Base-by-base conservation (phyloP, 2,329 filamentous ascomycete species). In the Botryotinia convoluta region DNA sequence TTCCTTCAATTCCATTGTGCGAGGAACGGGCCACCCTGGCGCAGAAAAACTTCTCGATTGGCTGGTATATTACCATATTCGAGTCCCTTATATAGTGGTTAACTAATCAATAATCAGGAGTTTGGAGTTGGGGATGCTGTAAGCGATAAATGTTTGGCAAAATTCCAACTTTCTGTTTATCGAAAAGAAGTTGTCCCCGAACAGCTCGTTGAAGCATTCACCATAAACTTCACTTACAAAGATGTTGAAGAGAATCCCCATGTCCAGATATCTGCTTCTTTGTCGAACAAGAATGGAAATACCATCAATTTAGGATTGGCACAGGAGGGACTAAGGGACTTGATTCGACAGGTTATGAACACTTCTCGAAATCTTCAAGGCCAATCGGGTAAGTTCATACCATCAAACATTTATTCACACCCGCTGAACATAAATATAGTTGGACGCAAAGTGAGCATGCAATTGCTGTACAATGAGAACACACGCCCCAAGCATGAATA, bases 31-130 rank as follows among this genome's bases (percentile, higher is more conserved):
- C 9, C 45, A 78, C 60, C 68, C 51, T 37, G 73, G 69, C 1
- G 75, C 75, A 3, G 75, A 79, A 45, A 79, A 80, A 65, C 60
- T 79, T 29, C 74, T 80, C 26, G 73, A 76, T 57, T 77, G 74
- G 74, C 74, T 80, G 26, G 79, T 79, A 75, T 57, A 72, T 42
- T 37, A 26, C 37, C 48, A 9, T 32, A 10, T 44, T 32, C 44
- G n/a, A 37, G 22, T 35, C 6, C 37, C 14, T 35, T 9, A 44
- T 29, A 45, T 14, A 18, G 35, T 51, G n/a, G 32, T 22, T 20
- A 48, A 16, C 71, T 76, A 69, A 77, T 64, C 18, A 35, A 14
- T 6, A 42, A 4, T 7, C 71, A 79, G 78, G 78, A 79, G 64
- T 69, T 72, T 48, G 76, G 77, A 22, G 78, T 76, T 26, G 69